Percentiles rank a stretch among this genome's conserved stretches.
Evolutionary conservation across 768 basidiomycete genomes (phyloP).

Genomic region (Pluteus cervinus): DNA sequence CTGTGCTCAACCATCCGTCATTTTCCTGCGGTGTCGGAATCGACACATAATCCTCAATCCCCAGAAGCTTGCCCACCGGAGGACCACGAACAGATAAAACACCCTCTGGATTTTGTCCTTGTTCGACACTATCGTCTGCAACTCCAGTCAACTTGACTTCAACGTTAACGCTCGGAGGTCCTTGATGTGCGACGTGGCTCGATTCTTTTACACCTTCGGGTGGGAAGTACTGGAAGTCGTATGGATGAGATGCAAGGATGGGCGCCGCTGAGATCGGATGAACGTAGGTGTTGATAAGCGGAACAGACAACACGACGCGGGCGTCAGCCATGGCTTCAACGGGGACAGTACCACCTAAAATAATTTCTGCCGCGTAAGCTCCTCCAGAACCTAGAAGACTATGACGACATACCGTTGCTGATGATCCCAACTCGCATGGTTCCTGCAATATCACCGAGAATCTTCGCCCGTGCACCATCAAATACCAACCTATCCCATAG

Average conservation of each 20-base stretch:
- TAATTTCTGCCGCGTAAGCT: conserved; percentile 4
- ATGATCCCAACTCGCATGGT: conserved; percentile 65
- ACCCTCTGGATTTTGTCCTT: conserved; percentile 62
- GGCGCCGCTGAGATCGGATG: conserved; percentile 70
- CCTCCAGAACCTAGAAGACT: not conserved
- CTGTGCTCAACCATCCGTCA: conserved; percentile 42
- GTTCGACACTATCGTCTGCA: conserved; percentile 59
- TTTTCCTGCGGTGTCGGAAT: conserved; percentile 29
- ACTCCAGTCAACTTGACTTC: conserved; percentile 76
- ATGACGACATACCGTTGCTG: conserved; percentile 53
- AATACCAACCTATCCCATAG: conserved; percentile 84
- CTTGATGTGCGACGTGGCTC: conserved; percentile 42
- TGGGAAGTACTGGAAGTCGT: conserved; percentile 78
- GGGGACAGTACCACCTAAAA: conserved; percentile 29
- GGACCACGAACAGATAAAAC: conserved; percentile 65
- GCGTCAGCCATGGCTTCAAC: conserved; percentile 55
- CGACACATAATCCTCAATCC: conserved; percentile 32
- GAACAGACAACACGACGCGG: conserved; percentile 71
- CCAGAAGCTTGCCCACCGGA: conserved; percentile 52
- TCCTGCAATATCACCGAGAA: conserved; percentile 54
- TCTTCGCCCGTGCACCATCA: conserved; percentile 53
- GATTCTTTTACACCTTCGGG: conserved; percentile 20
- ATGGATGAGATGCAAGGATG: conserved; percentile 73
- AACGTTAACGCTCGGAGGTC: conserved; percentile 80
- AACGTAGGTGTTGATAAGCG: conserved; percentile 58